Conservation (phyloP, 768 basidiomycete species). For the Phanerochaete carnosa region DNA sequence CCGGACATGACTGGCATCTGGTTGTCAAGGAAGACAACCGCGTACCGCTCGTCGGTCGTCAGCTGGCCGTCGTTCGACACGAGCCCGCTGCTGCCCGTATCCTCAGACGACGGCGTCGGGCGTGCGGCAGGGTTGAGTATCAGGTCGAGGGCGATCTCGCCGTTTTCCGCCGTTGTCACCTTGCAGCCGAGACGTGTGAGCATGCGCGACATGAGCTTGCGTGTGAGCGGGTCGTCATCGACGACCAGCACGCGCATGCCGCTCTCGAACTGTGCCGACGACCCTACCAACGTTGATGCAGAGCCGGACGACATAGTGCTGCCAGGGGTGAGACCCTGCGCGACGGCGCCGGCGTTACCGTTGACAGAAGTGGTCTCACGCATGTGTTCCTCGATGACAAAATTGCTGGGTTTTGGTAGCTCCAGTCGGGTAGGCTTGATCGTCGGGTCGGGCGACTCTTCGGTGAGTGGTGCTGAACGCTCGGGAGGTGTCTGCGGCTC, state of each 20-base stretch:
- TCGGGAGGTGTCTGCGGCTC: constrained; percentile 4
- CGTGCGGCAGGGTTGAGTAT: constrained; percentile 42
- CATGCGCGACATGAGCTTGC: constrained; percentile 77
- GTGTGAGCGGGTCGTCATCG: constrained; percentile 79
- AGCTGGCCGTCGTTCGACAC: constrained; percentile 6
- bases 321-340: constrained; percentile 5
- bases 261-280: constrained; percentile 34
- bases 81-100: constrained; percentile 33
- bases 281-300: constrained; percentile 7
- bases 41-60: constrained; percentile 28
- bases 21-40: constrained; percentile 60
- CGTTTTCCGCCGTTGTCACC: constrained; percentile 84
- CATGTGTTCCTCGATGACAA: constrained; percentile 3
- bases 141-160: constrained; percentile 71
- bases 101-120: constrained; percentile 25
- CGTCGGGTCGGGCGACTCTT: constrained; percentile 14
- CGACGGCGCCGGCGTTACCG: neutral
- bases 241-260: constrained; percentile 72
- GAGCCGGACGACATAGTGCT: constrained; percentile 8
- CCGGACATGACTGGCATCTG: constrained; percentile 86
- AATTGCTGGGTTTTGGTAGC: constrained; percentile 20
- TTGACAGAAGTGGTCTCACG: neutral
- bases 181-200: constrained; percentile 74
- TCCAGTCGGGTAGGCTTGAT: constrained; percentile 16
- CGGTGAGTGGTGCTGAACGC: constrained; percentile 4